Percentiles rank a stretch among this genome's conserved stretches.
phyloP scores from a whole-genome alignment of 768 basidiomycete genomes.

The Psilocybe azurescens region DNA sequence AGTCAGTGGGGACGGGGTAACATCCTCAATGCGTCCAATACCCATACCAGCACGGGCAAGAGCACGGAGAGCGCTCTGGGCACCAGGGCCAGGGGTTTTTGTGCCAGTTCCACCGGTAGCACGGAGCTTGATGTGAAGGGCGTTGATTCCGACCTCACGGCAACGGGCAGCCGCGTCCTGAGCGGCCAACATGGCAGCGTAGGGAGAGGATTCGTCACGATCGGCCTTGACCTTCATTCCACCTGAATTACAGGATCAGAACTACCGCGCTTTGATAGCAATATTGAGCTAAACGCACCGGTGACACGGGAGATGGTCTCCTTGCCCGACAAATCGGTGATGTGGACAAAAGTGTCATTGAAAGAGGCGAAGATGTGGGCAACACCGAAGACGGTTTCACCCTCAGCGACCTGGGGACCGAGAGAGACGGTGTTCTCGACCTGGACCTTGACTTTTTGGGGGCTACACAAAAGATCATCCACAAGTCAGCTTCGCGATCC shows the following conservation, averaged over 20 bases:
- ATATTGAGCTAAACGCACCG: constrained; percentile 52
- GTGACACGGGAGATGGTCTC: constrained; percentile 99
- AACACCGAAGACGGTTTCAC: constrained; percentile 97
- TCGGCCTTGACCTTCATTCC: constrained; percentile 99
- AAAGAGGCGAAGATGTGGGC: constrained; percentile 99
- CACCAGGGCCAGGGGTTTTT: constrained; percentile 98
- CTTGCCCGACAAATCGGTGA: constrained; percentile 98
- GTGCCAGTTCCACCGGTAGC: constrained; percentile 98
- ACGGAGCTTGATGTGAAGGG: constrained; percentile 98
- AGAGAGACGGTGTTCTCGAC: constrained; percentile 89
- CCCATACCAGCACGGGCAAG: constrained; percentile 98
- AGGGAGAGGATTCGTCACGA: constrained; percentile 98
- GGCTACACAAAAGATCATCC: constrained; percentile 64
- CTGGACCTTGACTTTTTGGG: constrained; percentile 80
- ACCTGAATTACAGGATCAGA: constrained; percentile 47
- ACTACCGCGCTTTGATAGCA: neutral
- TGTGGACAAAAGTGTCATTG: constrained; percentile 99
- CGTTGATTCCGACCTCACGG: constrained; percentile 98
- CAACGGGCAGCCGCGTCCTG: constrained; percentile 96
- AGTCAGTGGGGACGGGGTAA: constrained; percentile 96
- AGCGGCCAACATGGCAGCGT: constrained; percentile 97
- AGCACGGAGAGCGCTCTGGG: constrained; percentile 96
- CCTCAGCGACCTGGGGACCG: constrained; percentile 95
- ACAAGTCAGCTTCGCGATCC: constrained; percentile 56
- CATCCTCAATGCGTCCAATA: constrained; percentile 98